Evolutionary conservation across 1,284 basidiomycete genomes (phyloP).

Genomic region (Apiotrichum montevideense): DNA sequence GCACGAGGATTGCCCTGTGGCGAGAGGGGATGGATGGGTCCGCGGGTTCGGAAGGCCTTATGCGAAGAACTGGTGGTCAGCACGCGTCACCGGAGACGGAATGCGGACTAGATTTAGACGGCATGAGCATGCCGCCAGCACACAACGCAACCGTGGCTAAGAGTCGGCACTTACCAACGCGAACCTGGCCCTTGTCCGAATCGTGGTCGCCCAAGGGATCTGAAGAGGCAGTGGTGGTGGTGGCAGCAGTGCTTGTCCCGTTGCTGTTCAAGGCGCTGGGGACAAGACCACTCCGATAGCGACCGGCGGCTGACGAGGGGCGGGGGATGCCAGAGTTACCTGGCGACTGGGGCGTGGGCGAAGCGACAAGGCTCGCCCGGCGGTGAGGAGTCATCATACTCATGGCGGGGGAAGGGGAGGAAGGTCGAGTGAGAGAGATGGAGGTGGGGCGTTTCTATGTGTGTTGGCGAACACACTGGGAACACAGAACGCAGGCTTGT

Average conservation of each 20-base stretch:
- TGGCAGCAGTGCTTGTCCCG: too few species aligned
- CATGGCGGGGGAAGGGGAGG: not conserved
- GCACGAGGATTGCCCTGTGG: conserved; percentile 84
- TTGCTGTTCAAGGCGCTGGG: not conserved
- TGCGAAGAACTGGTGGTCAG: conserved; percentile 67
- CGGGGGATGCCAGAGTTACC: conserved; percentile 23
- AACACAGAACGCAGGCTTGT: not conserved
- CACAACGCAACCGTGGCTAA: not conserved
- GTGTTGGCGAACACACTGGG: not conserved
- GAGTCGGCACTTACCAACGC: conserved; percentile 35
- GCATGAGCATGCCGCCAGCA: not conserved
- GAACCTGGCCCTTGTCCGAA: conserved; percentile 32
- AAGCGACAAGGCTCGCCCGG: conserved; percentile 18
- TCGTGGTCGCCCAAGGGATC: conserved; percentile 11
- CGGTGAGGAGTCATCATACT: conserved; percentile 9
- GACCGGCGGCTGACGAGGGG: conserved; percentile 27
- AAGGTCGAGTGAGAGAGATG: not conserved
- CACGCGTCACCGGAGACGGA: not conserved
- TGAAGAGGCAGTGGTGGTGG: not conserved
- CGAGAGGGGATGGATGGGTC: conserved; percentile 77
- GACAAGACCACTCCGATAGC: conserved; percentile 4
- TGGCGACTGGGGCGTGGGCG: conserved; percentile 24
- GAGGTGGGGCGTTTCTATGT: not conserved
- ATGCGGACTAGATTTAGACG: not conserved
- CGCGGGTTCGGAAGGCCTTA: conserved; percentile 85